Conservation (phyloP, 192 early-diverging fungal species). For the Coemansia sp. region DNA sequence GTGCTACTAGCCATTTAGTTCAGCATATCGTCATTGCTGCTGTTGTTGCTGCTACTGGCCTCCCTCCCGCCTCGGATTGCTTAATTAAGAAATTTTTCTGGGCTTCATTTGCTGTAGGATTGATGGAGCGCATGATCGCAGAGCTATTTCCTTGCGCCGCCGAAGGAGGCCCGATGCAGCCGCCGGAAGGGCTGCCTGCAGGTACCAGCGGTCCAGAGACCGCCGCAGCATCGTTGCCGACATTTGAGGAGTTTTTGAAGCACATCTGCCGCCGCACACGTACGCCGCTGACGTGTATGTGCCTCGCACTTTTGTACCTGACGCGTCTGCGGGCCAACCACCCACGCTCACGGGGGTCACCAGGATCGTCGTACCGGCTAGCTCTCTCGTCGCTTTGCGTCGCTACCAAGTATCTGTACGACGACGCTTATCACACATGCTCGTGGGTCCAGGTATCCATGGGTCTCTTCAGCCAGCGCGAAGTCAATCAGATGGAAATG, state of each 20-base stretch:
- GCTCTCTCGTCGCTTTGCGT: constrained; percentile 68
- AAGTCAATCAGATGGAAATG: constrained; percentile 70
- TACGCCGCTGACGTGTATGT: constrained; percentile 56
- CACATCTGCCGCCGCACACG: constrained; percentile 59
- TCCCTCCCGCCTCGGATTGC: constrained; percentile 4
- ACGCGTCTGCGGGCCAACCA: constrained; percentile 58
- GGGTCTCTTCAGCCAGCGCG: constrained; percentile 59
- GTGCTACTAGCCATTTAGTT: constrained; percentile 2
- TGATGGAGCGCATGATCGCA: constrained; percentile 59
- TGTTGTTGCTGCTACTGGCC: constrained; percentile 4
- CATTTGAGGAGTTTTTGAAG: constrained; percentile 56
- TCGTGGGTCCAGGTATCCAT: constrained; percentile 67
- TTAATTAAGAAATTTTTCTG: neutral
- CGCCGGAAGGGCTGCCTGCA: constrained; percentile 9
- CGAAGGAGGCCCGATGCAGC: constrained; percentile 21
- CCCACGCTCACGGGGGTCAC: constrained; percentile 59
- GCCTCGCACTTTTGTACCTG: constrained; percentile 60
- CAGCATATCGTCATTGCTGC: neutral
- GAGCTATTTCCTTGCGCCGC: constrained; percentile 56
- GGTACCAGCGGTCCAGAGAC: constrained; percentile 14
- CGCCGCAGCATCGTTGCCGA: constrained; percentile 21
- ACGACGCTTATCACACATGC: constrained; percentile 68
- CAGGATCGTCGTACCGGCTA: constrained; percentile 63
- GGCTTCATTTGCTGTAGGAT: constrained; percentile 21
- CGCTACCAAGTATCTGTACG: constrained; percentile 70